Percentiles rank a stretch among this genome's conserved stretches.
These are phyloP conservation scores for Lipomyces starkeyi DNA, from an alignment of 805 yeast species.

Conservation along the genomic window DNA sequence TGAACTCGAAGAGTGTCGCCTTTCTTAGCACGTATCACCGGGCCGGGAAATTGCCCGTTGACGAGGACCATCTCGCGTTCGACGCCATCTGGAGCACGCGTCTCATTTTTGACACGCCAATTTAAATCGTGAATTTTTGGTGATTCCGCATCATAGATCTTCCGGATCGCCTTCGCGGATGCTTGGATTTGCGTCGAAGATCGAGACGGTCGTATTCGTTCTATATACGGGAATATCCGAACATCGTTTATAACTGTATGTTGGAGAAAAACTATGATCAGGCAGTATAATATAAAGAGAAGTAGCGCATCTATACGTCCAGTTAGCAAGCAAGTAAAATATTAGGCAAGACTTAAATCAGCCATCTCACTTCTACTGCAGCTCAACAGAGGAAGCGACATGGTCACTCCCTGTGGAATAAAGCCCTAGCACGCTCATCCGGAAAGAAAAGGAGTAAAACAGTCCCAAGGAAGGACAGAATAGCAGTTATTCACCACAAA, in stretches of 20 bases:
- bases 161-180: slow-evolving; percentile 1
- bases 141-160: background rate
- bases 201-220: background rate
- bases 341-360: background rate
- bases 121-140: slow-evolving; percentile 13
- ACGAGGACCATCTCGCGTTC: slow-evolving; percentile 48
- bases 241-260: background rate
- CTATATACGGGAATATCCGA: background rate
- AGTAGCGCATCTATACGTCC: background rate
- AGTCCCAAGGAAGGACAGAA: no score
- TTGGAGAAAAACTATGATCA: background rate
- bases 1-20: slow-evolving; percentile 49
- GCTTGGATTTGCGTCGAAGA: slow-evolving; percentile 9
- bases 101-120: slow-evolving; percentile 13
- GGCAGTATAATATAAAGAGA: background rate
- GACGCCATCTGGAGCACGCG: slow-evolving; percentile 47
- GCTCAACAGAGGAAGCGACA: no score
- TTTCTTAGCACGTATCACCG: slow-evolving; percentile 51
- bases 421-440: no score
- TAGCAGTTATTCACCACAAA: no score
- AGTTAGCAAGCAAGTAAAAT: background rate
- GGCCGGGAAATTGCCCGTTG: slow-evolving; percentile 60
- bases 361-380: no score
- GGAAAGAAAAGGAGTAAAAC: no score
- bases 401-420: no score